These are phyloP conservation scores for Colletotrichum tropicale DNA, from an alignment of 2,329 filamentous ascomycete genomes.

Conservation along the genomic window DNA sequence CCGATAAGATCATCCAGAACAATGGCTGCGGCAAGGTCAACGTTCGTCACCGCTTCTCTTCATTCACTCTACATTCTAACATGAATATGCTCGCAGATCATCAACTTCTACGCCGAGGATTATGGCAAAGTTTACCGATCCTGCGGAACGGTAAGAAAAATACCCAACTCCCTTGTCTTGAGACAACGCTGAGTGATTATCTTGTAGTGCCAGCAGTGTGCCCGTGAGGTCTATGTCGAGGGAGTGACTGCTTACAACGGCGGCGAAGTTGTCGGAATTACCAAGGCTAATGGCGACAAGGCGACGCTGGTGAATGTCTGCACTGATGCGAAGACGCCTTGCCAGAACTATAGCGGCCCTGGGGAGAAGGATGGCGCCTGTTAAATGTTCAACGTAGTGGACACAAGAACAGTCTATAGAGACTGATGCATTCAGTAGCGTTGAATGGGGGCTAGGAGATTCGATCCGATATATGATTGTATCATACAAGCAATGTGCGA, in stretches of 20 bases:
- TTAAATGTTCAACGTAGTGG: not conserved
- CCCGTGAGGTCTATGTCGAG: conserved; percentile 13
- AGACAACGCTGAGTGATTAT: rapidly evolving
- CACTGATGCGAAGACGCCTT: conserved; percentile 21
- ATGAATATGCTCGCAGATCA: conserved; percentile 15
- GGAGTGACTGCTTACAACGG: not conserved
- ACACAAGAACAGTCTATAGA: no score
- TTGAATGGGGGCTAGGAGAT: rapidly evolving
- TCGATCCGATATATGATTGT: no score
- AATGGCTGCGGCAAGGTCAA: conserved; percentile 39
- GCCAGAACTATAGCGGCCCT: conserved; percentile 22
- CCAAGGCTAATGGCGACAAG: conserved; percentile 7
- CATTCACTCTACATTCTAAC: rapidly evolving
- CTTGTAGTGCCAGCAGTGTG: not conserved
- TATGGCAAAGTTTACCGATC: conserved; percentile 48
- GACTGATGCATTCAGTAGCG: no score
- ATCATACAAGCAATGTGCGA: no score
- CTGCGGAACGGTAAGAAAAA: conserved; percentile 42
- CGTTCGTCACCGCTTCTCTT: not conserved
- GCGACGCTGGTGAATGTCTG: conserved; percentile 21
- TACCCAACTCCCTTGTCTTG: rapidly evolving
- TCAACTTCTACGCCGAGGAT: conserved; percentile 47
- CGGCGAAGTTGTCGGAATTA: conserved; percentile 16
- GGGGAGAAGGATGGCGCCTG: conserved; percentile 17
- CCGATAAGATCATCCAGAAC: conserved; percentile 44